phyloP scores from a whole-genome alignment of 2,329 filamentous ascomycete genomes.

The Passalora sequoiae region DNA sequence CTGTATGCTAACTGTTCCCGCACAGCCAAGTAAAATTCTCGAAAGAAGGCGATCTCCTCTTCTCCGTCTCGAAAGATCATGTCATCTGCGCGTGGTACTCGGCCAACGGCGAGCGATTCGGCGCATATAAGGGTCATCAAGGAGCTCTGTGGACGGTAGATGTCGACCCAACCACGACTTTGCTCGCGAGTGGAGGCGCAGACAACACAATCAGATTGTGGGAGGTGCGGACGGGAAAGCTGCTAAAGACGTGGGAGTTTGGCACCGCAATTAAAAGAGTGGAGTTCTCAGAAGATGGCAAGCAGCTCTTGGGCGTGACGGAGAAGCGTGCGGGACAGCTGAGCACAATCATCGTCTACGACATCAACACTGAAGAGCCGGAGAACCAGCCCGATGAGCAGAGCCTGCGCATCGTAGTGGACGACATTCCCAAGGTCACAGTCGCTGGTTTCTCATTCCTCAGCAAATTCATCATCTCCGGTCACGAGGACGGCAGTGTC shows the following conservation, averaged over 20 bases:
- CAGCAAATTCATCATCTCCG: slow-evolving; percentile 92
- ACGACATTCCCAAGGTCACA: slow-evolving; percentile 87
- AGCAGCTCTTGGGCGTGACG: slow-evolving; percentile 83
- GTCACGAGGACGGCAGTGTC: slow-evolving; percentile 92
- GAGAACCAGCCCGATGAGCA: slow-evolving; percentile 82
- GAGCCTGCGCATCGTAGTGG: slow-evolving; percentile 79
- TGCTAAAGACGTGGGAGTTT: slow-evolving; percentile 97
- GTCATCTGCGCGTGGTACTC: slow-evolving; percentile 95
- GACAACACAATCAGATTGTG: slow-evolving; percentile 98
- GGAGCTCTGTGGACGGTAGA: slow-evolving; percentile 99
- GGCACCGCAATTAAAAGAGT: slow-evolving; percentile 94
- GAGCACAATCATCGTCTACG: slow-evolving; percentile 86
- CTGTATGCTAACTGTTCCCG: slow-evolving; percentile 15
- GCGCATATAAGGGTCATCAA: slow-evolving; percentile 93
- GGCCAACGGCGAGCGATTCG: slow-evolving; percentile 95
- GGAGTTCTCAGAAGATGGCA: slow-evolving; percentile 93
- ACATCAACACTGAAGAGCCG: slow-evolving; percentile 77
- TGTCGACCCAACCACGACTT: slow-evolving; percentile 82
- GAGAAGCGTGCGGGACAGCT: slow-evolving; percentile 98
- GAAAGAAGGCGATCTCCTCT: slow-evolving; percentile 91
- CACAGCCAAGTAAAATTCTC: slow-evolving; percentile 59
- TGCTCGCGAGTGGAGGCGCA: slow-evolving; percentile 91
- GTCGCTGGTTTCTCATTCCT: slow-evolving; percentile 96
- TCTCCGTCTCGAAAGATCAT: slow-evolving; percentile 94
- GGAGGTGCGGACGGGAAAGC: slow-evolving; percentile 88